These are phyloP conservation scores for Petrea volubilis DNA, from an alignment of 257 asterid genomes.

Conservation along the genomic window DNA sequence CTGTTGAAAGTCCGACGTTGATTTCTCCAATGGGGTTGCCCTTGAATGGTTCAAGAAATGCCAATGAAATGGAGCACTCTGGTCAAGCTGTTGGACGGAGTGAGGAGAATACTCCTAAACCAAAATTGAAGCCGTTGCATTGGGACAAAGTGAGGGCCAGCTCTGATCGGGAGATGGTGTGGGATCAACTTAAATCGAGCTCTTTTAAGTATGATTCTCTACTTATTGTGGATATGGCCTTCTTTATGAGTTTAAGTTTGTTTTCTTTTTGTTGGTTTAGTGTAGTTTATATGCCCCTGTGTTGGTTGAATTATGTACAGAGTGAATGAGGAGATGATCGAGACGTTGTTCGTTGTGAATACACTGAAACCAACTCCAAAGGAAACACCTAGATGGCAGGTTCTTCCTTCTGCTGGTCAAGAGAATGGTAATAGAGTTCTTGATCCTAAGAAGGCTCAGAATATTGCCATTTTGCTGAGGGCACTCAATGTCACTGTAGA, in stretches of 20 bases:
- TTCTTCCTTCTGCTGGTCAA: conserved; percentile 63
- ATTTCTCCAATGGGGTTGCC: conserved; percentile 68
- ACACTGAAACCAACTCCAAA: conserved; percentile 56
- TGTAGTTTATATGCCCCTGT: background rate
- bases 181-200: conserved; percentile 96
- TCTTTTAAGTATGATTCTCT: conserved; percentile 72
- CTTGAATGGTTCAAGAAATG: conserved; percentile 25
- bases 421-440: conserved; percentile 73
- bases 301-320: conserved; percentile 44
- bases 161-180: conserved; percentile 94
- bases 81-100: conserved; percentile 25
- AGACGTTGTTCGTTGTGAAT: conserved; percentile 78
- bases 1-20: conserved; percentile 42
- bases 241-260: conserved; percentile 1
- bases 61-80: conserved; percentile 26
- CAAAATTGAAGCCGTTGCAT: conserved; percentile 90
- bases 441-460: conserved; percentile 97
- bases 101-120: conserved; percentile 67
- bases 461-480: conserved; percentile 81
- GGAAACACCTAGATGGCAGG: conserved; percentile 56
- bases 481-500: conserved; percentile 92
- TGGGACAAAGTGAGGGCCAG: conserved; percentile 99
- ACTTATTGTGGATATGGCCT: background rate
- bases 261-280: background rate
- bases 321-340: conserved; percentile 97